phyloP scores from a whole-genome alignment of 331 rosid species.

The Acacia pycnantha region DNA sequence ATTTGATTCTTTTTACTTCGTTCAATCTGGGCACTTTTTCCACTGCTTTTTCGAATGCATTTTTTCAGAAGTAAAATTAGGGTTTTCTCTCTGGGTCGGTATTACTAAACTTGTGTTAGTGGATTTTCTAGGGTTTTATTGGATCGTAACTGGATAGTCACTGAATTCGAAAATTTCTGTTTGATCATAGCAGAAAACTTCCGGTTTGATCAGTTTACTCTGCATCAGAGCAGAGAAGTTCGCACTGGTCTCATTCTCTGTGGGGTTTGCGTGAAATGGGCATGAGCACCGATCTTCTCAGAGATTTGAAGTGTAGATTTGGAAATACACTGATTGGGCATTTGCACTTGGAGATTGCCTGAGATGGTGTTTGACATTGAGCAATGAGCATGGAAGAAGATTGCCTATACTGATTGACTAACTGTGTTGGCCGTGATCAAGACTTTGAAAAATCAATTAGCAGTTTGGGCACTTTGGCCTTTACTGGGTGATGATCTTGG shows the following conservation, averaged over 20 bases:
- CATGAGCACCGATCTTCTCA: slow-evolving; percentile 48
- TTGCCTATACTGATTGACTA: slow-evolving; percentile 46
- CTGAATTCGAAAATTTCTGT: slow-evolving; percentile 44
- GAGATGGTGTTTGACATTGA: slow-evolving; percentile 37
- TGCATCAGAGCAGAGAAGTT: slow-evolving; percentile 14
- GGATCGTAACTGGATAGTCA: slow-evolving; percentile 62
- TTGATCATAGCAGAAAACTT: slow-evolving; percentile 35
- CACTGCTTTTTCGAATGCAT: neutral
- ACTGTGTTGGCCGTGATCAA: slow-evolving; percentile 45
- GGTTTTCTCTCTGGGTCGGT: slow-evolving; percentile 47
- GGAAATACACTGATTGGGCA: slow-evolving; percentile 41
- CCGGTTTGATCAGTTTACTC: slow-evolving; percentile 48
- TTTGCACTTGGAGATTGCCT: slow-evolving; percentile 52
- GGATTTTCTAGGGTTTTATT: slow-evolving; percentile 70
- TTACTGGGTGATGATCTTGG: slow-evolving; percentile 46
- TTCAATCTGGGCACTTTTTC: slow-evolving; percentile 22
- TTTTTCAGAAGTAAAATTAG: slow-evolving; percentile 40
- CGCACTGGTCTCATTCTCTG: slow-evolving; percentile 33
- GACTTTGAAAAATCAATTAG: slow-evolving; percentile 27
- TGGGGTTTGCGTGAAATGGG: slow-evolving; percentile 42
- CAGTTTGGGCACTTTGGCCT: slow-evolving; percentile 36
- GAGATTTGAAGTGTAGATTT: slow-evolving; percentile 39
- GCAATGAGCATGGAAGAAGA: slow-evolving; percentile 69
- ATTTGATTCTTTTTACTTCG: slow-evolving; percentile 37
- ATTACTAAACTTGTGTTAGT: slow-evolving; percentile 45